Base-by-base conservation (phyloP, 1,284 basidiomycete genomes). In the Retiboletus fuscus region DNA sequence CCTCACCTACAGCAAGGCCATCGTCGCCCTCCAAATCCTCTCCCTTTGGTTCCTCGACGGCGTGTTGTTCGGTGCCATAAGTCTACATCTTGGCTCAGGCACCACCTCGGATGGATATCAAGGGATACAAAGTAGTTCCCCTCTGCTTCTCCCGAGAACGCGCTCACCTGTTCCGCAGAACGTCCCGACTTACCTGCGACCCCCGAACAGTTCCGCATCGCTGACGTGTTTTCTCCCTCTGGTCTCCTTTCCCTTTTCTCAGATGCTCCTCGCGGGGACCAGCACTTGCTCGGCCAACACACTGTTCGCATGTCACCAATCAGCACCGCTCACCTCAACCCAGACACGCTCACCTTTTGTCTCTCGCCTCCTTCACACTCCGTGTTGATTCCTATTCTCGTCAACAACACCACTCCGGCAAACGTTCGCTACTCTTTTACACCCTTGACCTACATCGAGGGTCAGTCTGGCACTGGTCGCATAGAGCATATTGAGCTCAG, bases 271-370 rank as follows among this genome's bases (percentile, higher is more conserved):
- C 79, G 64, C 74, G 84, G 76, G 39, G 87, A 89, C 69, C 83
- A 85, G 3, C 93, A 96, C 79, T 86, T 97, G n/a, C 88, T 93
- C 47, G 95, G 95, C 30, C 93, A 96, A 82, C 95, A 96, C 79
- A 96, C 95, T 3, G 92, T 97, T 66, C 92, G 93, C 75, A 94
- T 96, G 87, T 95, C 95, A 5, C 95, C 95, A 26, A 94, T 95
- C 73, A 93, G 94, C 79, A 96, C 95, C 2, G 96, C 95, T 22
- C 91, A 92, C 60, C 84, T 97, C 26, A 95, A 96, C 73, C 93
- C 94, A 10, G 85, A 91, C 68, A 84, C 82, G 28, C 84, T 89
- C 66, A 89, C 90, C 22, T 95, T 92, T 82, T 97, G 95, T 77
- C 83, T 96, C 24, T 85, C 90, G 1, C 81, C 89, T 5, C 84